A percentile compares a stretch with the other conserved stretches of the same genome.
These are phyloP conservation scores for Phytopythium aichiense DNA, from an alignment of 352 stramenopile species.

Conservation along the genomic window DNA sequence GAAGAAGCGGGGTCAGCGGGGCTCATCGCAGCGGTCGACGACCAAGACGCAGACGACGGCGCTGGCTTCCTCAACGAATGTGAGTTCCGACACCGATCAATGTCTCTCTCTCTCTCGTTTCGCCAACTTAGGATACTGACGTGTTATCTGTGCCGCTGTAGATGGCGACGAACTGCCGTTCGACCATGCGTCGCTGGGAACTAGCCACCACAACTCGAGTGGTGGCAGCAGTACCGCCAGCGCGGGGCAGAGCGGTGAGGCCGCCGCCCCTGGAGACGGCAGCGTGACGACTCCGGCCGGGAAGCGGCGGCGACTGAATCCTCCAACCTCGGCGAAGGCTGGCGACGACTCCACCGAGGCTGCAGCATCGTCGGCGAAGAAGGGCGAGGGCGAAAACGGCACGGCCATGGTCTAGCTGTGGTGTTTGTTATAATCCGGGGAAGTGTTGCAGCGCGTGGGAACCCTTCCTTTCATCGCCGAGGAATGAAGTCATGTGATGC, in stretches of 20 bases:
- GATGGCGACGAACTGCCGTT: constrained; percentile 31
- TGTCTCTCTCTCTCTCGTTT: not conserved
- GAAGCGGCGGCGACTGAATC: constrained; percentile 23
- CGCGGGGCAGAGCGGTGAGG: not conserved
- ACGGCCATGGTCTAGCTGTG: not conserved
- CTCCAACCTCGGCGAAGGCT: not conserved
- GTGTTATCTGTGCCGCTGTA: constrained; percentile 4
- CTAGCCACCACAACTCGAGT: constrained; percentile 15
- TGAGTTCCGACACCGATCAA: constrained; percentile 9
- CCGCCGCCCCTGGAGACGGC: not conserved
- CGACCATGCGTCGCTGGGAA: constrained; percentile 23
- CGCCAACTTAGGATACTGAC: not conserved
- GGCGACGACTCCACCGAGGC: not conserved
- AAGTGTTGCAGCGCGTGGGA: too few species aligned
- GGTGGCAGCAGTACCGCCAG: constrained; percentile 12
- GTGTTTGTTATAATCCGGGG: not conserved
- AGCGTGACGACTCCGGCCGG: not conserved
- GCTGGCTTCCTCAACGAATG: constrained; percentile 29
- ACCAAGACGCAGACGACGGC: constrained; percentile 18
- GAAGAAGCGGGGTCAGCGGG: not conserved
- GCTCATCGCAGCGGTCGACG: constrained; percentile 17
- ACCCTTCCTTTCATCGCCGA: too few species aligned
- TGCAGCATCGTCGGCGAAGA: constrained; percentile 4
- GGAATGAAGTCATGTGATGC: too few species aligned
- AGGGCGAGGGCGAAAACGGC: not conserved